Conservation (phyloP, 164 flowering plant genomes). For the Tinospora cordifolia region DNA sequence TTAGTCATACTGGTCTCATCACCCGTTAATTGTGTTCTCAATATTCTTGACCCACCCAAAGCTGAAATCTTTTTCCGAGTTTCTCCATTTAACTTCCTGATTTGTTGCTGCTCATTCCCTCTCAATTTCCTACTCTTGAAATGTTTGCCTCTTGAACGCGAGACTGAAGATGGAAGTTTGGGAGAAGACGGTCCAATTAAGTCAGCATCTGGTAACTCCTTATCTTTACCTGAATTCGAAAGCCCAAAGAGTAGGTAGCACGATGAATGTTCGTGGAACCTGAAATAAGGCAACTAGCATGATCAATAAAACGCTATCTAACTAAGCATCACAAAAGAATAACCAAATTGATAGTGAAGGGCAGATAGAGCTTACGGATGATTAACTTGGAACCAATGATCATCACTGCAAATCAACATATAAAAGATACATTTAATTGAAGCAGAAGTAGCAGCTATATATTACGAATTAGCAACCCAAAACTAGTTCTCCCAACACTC, state of each 20-base stretch:
- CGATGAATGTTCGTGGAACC: constrained; percentile 60
- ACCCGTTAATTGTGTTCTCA: constrained; percentile 13
- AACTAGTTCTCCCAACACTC: constrained; percentile 20
- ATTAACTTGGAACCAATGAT: constrained; percentile 46
- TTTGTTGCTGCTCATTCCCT: constrained; percentile 27
- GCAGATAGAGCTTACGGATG: constrained; percentile 45
- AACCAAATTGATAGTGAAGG: not conserved
- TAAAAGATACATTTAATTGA: not conserved
- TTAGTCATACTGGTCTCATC: constrained; percentile 16
- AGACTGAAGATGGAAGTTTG: constrained; percentile 60
- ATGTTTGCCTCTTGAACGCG: constrained; percentile 61
- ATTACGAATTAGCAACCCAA: not conserved
- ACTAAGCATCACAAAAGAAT: not conserved
- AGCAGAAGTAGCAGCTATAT: not conserved
- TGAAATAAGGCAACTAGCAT: constrained; percentile 18
- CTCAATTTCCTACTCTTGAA: constrained; percentile 37
- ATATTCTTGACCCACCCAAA: constrained; percentile 1
- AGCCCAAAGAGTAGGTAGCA: constrained; percentile 33
- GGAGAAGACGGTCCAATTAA: constrained; percentile 33
- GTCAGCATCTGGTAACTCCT: constrained; percentile 19
- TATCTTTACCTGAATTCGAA: constrained; percentile 24
- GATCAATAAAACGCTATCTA: not conserved
- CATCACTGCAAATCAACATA: constrained; percentile 44
- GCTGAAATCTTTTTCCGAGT: not conserved
- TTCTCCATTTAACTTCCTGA: constrained; percentile 28